phyloP scores from a whole-genome alignment of 2,329 filamentous ascomycete species.

The Thielaviopsis euricoi region DNA sequence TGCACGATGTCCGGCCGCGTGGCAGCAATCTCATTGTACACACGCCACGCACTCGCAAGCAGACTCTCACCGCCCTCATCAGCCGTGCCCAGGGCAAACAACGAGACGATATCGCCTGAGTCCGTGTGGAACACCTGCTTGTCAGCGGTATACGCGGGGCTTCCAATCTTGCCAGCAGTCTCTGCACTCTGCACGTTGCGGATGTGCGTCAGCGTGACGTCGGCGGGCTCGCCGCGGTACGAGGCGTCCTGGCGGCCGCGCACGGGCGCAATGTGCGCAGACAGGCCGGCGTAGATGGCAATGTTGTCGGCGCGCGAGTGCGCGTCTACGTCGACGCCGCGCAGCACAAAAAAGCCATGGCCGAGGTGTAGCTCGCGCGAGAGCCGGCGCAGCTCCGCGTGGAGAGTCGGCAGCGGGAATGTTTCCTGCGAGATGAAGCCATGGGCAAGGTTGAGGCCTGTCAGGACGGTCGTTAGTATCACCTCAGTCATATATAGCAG shows the following conservation, averaged over 20 bases:
- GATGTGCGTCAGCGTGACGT: slow-evolving; percentile 38
- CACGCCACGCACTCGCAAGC: slow-evolving; percentile 34
- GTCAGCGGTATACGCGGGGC: slow-evolving; percentile 6
- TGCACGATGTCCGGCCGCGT: slow-evolving; percentile 39
- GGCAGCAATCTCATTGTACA: slow-evolving; percentile 43
- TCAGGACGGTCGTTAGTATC: neutral
- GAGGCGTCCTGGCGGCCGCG: slow-evolving; percentile 35
- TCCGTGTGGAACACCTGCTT: slow-evolving; percentile 46
- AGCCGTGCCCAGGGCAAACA: slow-evolving; percentile 36
- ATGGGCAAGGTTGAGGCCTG: slow-evolving; percentile 1
- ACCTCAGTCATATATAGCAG: no score
- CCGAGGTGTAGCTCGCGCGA: slow-evolving; percentile 35
- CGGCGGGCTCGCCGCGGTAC: slow-evolving; percentile 23
- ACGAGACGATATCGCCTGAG: slow-evolving; percentile 33
- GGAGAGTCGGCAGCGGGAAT: slow-evolving; percentile 36
- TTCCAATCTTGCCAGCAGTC: slow-evolving; percentile 6
- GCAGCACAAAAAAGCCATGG: slow-evolving; percentile 44
- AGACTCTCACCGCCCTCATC: slow-evolving; percentile 34
- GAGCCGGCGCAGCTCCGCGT: slow-evolving; percentile 29
- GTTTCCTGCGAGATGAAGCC: slow-evolving; percentile 12
- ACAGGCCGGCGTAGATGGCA: slow-evolving; percentile 42
- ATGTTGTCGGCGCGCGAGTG: slow-evolving; percentile 40
- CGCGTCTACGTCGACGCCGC: slow-evolving; percentile 35
- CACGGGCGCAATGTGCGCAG: slow-evolving; percentile 37
- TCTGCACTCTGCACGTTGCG: slow-evolving; percentile 19